Percentiles rank a stretch among this genome's conserved stretches.
phyloP scores from a whole-genome alignment of 306 rosid species.

The Potentilla sterilis region DNA sequence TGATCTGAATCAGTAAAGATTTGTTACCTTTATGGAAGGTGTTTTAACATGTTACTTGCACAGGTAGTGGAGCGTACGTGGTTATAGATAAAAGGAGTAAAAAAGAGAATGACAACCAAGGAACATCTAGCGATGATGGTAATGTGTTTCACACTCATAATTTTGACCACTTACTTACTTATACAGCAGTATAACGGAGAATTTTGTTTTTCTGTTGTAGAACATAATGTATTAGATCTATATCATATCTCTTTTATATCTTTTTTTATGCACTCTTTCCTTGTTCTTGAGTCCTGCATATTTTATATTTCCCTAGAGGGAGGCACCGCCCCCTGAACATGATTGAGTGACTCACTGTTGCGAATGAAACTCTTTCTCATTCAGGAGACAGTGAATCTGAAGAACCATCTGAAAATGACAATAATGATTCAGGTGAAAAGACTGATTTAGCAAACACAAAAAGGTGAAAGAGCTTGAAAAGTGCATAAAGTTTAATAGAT shows the following conservation, averaged over 20 bases:
- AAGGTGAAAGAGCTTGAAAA: constrained; percentile 49
- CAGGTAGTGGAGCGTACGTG: constrained; percentile 88
- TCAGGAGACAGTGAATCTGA: constrained; percentile 82
- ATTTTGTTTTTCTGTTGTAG: neutral
- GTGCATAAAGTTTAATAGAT: neutral
- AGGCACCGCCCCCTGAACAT: constrained; percentile 21
- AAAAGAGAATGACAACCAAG: constrained; percentile 56
- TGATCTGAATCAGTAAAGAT: neutral
- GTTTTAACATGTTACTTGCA: constrained; percentile 17
- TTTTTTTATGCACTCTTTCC: neutral
- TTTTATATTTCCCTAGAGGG: constrained; percentile 14
- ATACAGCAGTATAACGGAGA: neutral
- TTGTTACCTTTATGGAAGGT: constrained; percentile 8
- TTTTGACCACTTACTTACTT: neutral
- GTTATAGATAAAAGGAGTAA: constrained; percentile 84
- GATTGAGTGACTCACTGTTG: constrained; percentile 36
- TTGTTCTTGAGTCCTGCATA: neutral
- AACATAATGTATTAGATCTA: neutral
- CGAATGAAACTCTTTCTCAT: constrained; percentile 30
- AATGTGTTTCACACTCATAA: constrained; percentile 16
- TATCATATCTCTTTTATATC: neutral
- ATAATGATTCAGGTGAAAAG: constrained; percentile 37
- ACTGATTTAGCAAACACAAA: constrained; percentile 43
- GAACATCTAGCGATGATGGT: constrained; percentile 82
- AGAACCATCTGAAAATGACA: constrained; percentile 53